Base-by-base conservation (phyloP, 768 basidiomycete genomes). In the Boletus sp. region DNA sequence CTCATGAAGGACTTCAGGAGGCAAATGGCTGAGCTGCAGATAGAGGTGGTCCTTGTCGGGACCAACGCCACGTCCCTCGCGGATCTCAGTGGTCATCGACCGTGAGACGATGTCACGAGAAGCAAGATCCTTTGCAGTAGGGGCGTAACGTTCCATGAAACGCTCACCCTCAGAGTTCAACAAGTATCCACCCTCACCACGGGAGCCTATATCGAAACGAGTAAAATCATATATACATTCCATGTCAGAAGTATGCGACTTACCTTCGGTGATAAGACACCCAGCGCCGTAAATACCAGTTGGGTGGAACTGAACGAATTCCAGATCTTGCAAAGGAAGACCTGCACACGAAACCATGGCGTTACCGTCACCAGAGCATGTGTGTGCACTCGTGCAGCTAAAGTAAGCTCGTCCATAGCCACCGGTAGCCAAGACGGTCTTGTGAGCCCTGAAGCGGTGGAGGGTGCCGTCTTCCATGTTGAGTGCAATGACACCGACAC, bases 271-370 rank as follows among this genome's bases (percentile, higher is more conserved):
- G 71, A 99, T 99, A 63, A 99, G 82, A 76, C 97, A 99, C 47
- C 97, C 97, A 66, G 97, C 96, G 63, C 97, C 97, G 71, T 98
- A 99, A 68, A 99, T 98, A 76, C 97, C 97, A 46, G 97, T 98
- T 3, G 97, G 97, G 74, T 98, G 97, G 92, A 99, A 99, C 73
- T 99, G 97, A n/a, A 98, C 95, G 71, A 99, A 99, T 75, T 99
- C 97, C 58, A 90, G 74, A 76, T 99, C 97, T 77, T 98, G 97
- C 44, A 98, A 80, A 52, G 97, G 97, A 52, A 99, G 80, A 33
- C 97, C 97, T 29, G 97, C 97, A 68, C 97, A 86, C 49, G 87
- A 87, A 62, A 98, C 94, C 97, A 99, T 99, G 33, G 92, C 97
- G 68, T 98, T 98, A 57, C 97, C 97, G 63, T 99, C 97, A 70